Evolutionary conservation across 164 flowering plant species (phyloP).

Genomic region (Kingdonia uniflora): DNA sequence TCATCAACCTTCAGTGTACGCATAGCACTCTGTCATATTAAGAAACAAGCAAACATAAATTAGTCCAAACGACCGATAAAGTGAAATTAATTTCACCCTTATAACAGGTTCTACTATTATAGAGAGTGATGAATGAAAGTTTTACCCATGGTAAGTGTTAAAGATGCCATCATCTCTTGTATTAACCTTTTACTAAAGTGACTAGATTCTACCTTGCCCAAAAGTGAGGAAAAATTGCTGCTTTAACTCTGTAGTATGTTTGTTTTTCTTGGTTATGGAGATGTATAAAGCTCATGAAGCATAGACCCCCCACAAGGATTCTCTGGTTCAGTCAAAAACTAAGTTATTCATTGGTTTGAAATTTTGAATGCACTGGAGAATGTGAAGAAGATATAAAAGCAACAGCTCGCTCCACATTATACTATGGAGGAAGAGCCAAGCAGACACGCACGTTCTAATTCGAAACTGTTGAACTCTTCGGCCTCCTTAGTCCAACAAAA

Average conservation of each 20-base stretch:
- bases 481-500: neutral
- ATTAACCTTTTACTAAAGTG: too few relatives aligned
- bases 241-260: conserved; percentile 1
- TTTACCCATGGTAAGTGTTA: too few relatives aligned
- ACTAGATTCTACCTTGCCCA: too few relatives aligned
- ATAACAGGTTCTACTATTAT: neutral
- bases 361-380: conserved; percentile 13
- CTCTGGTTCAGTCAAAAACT: conserved; percentile 15
- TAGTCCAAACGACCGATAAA: neutral
- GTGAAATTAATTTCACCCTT: too few relatives aligned
- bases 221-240: neutral
- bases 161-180: too few relatives aligned
- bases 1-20: conserved; percentile 79
- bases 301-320: conserved; percentile 17
- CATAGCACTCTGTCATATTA: conserved; percentile 52
- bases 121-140: neutral
- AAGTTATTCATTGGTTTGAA: conserved; percentile 11
- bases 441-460: neutral
- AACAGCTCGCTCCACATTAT: too few relatives aligned
- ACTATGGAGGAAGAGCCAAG: too few relatives aligned
- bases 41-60: neutral
- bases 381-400: too few relatives aligned
- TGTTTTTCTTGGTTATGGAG: conserved; percentile 21
- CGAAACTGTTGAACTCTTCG: neutral
- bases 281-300: conserved; percentile 17